Evolutionary conservation across 1,139 yeast genomes (phyloP).

Genomic region (Geotrichum cucujoidarum): DNA sequence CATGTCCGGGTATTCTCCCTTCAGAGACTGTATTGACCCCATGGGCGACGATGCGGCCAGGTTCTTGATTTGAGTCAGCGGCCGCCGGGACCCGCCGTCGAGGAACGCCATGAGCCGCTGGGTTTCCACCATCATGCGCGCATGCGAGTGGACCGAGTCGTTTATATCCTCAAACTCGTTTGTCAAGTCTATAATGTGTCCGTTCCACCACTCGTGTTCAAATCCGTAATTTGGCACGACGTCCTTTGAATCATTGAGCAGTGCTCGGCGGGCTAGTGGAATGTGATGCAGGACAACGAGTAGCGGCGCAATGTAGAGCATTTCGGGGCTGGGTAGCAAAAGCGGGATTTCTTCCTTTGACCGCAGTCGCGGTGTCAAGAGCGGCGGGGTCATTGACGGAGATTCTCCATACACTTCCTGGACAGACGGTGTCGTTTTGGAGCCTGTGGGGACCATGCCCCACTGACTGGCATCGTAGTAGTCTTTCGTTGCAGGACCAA

Average conservation of each 20-base stretch:
- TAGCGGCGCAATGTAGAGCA: slow-evolving; percentile 41
- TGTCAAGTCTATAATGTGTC: slow-evolving; percentile 28
- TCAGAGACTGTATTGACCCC: slow-evolving; percentile 29
- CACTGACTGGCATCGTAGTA: slow-evolving; percentile 28
- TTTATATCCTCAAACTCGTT: background rate
- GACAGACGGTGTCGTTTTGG: slow-evolving; percentile 3
- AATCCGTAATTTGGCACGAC: slow-evolving; percentile 39
- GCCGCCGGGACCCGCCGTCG: slow-evolving; percentile 40
- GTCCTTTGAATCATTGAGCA: slow-evolving; percentile 35
- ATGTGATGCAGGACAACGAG: slow-evolving; percentile 43
- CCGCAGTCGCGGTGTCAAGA: slow-evolving; percentile 17
- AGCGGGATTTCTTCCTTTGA: slow-evolving; percentile 31
- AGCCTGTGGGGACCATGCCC: slow-evolving; percentile 28
- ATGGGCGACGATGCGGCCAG: slow-evolving; percentile 30
- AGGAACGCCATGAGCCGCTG: slow-evolving; percentile 46
- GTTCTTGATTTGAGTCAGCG: slow-evolving; percentile 40
- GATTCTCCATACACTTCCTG: slow-evolving; percentile 12
- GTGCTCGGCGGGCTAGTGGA: slow-evolving; percentile 38
- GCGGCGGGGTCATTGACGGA: slow-evolving; percentile 6
- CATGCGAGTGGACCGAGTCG: slow-evolving; percentile 19
- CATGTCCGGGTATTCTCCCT: slow-evolving; percentile 23
- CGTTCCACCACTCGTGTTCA: slow-evolving; percentile 44
- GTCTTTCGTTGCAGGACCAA: slow-evolving; percentile 30
- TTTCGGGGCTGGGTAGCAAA: slow-evolving; percentile 38
- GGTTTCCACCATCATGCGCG: slow-evolving; percentile 36